A percentile compares a stretch with the other conserved stretches of the same genome.
phyloP scores from a whole-genome alignment of 2,329 filamentous ascomycete genomes.

The Lecanicillium sp. region DNA sequence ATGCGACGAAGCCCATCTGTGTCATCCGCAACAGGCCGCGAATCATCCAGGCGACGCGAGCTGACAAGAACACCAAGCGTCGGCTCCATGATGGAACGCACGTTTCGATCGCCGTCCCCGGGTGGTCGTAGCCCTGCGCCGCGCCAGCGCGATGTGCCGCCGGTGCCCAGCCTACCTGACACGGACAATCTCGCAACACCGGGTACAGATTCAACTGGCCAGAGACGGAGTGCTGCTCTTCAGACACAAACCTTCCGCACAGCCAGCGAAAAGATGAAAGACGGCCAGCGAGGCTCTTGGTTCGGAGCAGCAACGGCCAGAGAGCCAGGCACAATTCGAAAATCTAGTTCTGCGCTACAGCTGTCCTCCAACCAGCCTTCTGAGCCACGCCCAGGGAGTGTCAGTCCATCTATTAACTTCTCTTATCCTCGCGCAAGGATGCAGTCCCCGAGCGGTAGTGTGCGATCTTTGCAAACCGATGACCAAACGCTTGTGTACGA shows the following conservation, averaged over 20 bases:
- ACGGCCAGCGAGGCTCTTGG: conserved; percentile 36
- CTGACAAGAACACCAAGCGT: conserved; percentile 61
- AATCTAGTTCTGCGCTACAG: conserved; percentile 32
- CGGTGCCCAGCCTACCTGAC: conserved; percentile 65
- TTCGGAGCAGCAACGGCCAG: conserved; percentile 36
- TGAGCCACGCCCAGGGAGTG: conserved; percentile 31
- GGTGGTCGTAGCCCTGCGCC: conserved; percentile 33
- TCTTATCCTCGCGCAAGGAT: conserved; percentile 44
- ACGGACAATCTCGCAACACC: conserved; percentile 23
- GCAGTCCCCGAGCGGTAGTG: conserved; percentile 23
- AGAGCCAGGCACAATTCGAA: conserved; percentile 35
- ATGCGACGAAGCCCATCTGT: conserved; percentile 62
- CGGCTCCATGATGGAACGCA: conserved; percentile 80
- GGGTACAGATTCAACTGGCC: conserved; percentile 12
- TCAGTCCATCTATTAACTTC: conserved; percentile 49
- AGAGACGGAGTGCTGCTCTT: conserved; percentile 29
- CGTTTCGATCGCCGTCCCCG: conserved; percentile 73
- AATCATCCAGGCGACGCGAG: conserved; percentile 28
- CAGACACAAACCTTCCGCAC: conserved; percentile 42
- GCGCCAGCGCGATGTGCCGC: conserved; percentile 48
- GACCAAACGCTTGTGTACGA: conserved; percentile 50
- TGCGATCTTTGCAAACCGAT: conserved; percentile 8
- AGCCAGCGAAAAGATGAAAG: conserved; percentile 42
- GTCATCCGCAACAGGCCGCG: conserved; percentile 54
- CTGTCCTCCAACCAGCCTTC: conserved; percentile 19